Base-by-base conservation (phyloP, 2,329 filamentous ascomycete species). In the Penicillium frequentans region DNA sequence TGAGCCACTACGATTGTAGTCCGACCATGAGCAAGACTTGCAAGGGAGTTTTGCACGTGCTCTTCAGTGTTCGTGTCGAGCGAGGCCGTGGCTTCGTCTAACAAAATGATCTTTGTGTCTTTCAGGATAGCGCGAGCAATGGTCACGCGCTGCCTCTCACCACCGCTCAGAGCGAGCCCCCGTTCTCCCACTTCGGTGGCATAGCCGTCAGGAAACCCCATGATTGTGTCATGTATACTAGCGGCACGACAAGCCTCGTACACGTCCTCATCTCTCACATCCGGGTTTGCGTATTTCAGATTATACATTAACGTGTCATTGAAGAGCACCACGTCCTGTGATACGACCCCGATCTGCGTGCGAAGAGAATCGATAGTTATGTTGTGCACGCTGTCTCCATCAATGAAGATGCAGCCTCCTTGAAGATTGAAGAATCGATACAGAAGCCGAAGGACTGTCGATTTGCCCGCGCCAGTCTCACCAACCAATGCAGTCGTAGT, bases 251-350 rank as follows among this genome's bases (percentile, higher is more conserved):
- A 77, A 7, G 74, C 74, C 46, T 70, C 59, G 10, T 63, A 58
- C 23, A 77, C 62, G 24, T 73, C 57, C 7, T 71, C 54, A 16
- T 52, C 42, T 29, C 63, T 31, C 31, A 59, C 56, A 2, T 54
- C 49, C 8, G 48, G 81, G 11, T 81, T 78, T 1, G 84, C 84
- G 68, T 89, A 89, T 1, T 81, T 80, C 26, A 90, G 73, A 64
- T 89, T 90, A 19, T 88, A 81, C 64, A 85, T 79, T 37, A 90
- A 81, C 2, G 83, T 82, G 23, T 81, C 79, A 66, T 89, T 87
- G 75, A 90, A 89, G 11, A 90, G 74, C 0, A 81, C 75, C 0
- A 85, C 82, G 56, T 87, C 84, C 69, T 89, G 84, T 1, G 86
- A 86, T 0, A 89, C 86, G 7, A 87, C 79, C 11, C 85, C 86